Conservation (phyloP, 2,329 filamentous ascomycete species). For the Ophiostoma australiae region DNA sequence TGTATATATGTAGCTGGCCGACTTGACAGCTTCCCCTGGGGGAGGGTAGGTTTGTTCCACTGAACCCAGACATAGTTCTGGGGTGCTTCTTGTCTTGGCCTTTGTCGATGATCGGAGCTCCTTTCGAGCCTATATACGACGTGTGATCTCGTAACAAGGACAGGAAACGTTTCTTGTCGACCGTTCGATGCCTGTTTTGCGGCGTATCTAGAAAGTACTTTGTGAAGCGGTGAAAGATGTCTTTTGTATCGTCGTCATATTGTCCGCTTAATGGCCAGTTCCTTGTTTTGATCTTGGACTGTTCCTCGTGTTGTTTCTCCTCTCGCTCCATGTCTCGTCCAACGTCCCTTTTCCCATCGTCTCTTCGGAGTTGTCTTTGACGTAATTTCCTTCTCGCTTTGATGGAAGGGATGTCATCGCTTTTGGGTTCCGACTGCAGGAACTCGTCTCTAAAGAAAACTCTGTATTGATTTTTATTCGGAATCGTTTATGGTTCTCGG, state of each 20-base stretch:
- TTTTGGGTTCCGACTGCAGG: too few species aligned
- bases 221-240: background rate
- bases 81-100: background rate
- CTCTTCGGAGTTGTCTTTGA: background rate
- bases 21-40: background rate
- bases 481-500: too few species aligned
- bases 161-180: background rate
- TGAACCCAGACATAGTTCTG: background rate
- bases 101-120: background rate
- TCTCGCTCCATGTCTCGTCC: background rate
- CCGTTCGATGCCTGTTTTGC: background rate
- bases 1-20: too few species aligned
- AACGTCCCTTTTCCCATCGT: too few species aligned
- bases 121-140: background rate
- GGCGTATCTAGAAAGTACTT: background rate
- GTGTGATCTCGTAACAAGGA: background rate
- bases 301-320: background rate
- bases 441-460: too few species aligned
- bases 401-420: background rate
- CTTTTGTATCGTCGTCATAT: background rate
- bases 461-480: too few species aligned
- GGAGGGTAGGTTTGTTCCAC: background rate
- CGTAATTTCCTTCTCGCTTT: background rate
- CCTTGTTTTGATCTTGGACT: background rate
- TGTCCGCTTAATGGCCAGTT: too few species aligned